These are phyloP conservation scores for Trichosporon asahii DNA, from an alignment of 1,284 basidiomycete species.

Conservation along the genomic window DNA sequence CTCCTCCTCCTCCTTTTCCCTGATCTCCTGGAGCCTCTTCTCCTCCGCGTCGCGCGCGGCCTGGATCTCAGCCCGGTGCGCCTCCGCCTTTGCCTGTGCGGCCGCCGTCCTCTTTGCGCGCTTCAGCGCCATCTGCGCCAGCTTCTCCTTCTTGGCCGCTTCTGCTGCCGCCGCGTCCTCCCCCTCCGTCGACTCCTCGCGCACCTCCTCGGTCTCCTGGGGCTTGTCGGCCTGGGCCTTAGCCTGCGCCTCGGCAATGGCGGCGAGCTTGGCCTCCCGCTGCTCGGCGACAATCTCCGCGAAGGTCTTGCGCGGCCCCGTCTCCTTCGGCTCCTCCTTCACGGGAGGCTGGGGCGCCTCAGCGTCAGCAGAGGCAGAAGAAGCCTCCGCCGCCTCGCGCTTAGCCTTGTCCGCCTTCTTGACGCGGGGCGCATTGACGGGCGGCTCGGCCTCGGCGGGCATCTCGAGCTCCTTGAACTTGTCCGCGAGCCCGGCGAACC, in stretches of 20 bases:
- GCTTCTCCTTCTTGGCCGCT: constrained; percentile 9
- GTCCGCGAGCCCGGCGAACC: constrained; percentile 37
- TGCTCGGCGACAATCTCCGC: not conserved
- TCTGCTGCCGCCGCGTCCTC: not conserved
- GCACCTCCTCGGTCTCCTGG: not conserved
- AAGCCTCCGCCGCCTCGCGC: too few relatives aligned
- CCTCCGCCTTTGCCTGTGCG: constrained; percentile 2
- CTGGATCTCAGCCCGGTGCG: not conserved
- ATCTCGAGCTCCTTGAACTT: constrained; percentile 14
- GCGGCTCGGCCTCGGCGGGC: not conserved
- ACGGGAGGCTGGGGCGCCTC: not conserved
- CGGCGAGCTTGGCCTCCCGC: not conserved
- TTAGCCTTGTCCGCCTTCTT: constrained; percentile 18
- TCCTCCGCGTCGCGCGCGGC: not conserved
- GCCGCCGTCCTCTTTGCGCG: constrained; percentile 8
- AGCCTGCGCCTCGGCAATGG: not conserved
- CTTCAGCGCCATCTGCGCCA: constrained; percentile 10
- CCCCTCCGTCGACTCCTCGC: not conserved
- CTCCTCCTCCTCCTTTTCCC: not conserved
- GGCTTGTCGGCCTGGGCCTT: not conserved
- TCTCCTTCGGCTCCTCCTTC: constrained; percentile 17
- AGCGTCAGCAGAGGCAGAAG: too few relatives aligned
- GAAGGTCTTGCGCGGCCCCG: not conserved
- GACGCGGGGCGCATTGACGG: not conserved
- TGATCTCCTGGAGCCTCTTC: not conserved